Evolutionary conservation across 202 grass and related monocot species (phyloP).

Genomic region (Carex sylvatica): DNA sequence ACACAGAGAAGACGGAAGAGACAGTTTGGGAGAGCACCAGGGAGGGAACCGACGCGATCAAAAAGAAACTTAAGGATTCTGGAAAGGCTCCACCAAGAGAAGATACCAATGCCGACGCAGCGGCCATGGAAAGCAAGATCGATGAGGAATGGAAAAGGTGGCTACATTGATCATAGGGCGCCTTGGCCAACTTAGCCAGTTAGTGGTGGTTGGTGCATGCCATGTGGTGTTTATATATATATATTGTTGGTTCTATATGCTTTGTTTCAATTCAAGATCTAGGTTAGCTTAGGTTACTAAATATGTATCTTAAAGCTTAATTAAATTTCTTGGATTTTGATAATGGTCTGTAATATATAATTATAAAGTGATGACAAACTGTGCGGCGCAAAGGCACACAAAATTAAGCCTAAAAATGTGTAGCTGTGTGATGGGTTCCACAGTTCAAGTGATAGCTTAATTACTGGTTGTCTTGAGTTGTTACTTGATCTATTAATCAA

Average conservation of each 20-base stretch:
- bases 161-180: background rate
- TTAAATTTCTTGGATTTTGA: background rate
- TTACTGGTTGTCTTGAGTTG: too few relatives aligned
- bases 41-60: background rate
- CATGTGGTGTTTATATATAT: background rate
- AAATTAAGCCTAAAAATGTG: background rate
- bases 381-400: background rate
- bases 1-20: background rate
- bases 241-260: too few relatives aligned
- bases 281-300: background rate
- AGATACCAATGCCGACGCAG: background rate
- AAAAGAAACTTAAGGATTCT: conserved; percentile 6
- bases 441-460: too few relatives aligned
- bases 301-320: background rate
- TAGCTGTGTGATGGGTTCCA: background rate
- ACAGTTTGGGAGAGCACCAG: conserved; percentile 1
- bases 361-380: background rate
- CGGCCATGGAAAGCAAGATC: background rate
- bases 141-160: conserved; percentile 19
- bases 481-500: too few relatives aligned
- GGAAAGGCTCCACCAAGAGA: background rate
- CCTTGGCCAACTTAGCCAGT: background rate
- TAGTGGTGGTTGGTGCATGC: background rate
- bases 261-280: background rate
- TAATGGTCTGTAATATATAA: background rate